Evolutionary conservation across 2,329 filamentous ascomycete genomes (phyloP).

Genomic region (Trichoderma simmonsii): DNA sequence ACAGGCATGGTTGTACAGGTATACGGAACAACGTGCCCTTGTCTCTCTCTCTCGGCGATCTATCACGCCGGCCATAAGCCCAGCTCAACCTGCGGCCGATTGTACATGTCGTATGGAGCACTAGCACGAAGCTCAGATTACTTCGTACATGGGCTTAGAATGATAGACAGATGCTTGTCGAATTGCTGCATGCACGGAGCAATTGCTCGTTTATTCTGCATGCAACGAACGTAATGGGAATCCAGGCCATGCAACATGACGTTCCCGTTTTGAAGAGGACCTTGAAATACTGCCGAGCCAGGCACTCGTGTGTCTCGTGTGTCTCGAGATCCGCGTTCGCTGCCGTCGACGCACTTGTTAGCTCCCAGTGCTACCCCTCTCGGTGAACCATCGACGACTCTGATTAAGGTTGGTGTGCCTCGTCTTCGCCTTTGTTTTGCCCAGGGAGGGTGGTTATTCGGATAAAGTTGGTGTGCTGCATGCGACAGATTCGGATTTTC

Average conservation of each 20-base stretch:
- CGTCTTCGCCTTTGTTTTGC: neutral
- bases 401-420: constrained; percentile 13
- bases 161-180: neutral
- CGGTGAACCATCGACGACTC: neutral
- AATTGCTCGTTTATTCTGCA: constrained; percentile 10
- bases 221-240: neutral
- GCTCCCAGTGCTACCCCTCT: constrained; percentile 11
- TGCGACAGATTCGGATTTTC: constrained; percentile 3
- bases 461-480: constrained; percentile 18
- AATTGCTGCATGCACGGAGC: neutral
- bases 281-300: constrained; percentile 8
- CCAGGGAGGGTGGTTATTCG: neutral
- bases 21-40: neutral
- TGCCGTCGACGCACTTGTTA: constrained; percentile 8
- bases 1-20: neutral
- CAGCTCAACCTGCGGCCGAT: constrained; percentile 11
- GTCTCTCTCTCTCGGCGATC: neutral
- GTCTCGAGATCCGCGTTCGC: constrained; percentile 3
- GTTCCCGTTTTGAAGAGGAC: neutral
- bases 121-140: neutral
- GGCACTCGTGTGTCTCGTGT: neutral
- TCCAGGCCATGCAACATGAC: neutral
- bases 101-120: neutral
- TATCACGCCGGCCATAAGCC: constrained; percentile 4
- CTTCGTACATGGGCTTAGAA: neutral